Base-by-base conservation (phyloP, 352 stramenopile genomes). In the Phytophthora foliorum region DNA sequence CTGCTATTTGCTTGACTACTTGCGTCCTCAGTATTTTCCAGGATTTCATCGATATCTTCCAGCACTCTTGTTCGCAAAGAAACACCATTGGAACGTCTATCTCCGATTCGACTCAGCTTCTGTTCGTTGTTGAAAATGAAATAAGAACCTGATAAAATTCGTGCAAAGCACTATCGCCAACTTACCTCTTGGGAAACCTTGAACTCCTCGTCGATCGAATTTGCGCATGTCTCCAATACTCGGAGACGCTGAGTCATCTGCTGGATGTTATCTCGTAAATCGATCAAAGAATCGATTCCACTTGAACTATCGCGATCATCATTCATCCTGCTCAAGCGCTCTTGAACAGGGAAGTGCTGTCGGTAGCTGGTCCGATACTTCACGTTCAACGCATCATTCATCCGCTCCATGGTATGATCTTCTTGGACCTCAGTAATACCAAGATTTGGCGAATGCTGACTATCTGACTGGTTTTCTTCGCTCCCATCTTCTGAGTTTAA, bases 151-250 rank as follows among this genome's bases (percentile, higher is more conserved):
- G 42, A 16, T 13, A 29, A 46, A 49, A 49, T 27, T 3, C 5
- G 19, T 29, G 19, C 8, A 9, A 29, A n/a, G 42, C 19, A 49
- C 5, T 14, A 19, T 11, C 4, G 11, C 24, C 42, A 63, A 72
- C 69, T 52, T 70, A 84, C 75, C 55, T 84, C 71, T 44, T 84
- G 74, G 0, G 80, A 81, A 27, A 65, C 49, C 51, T 82, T 86
- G 16, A 90, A 92, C 16, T 90, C 78, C 1, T 89, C 67, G 31
- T 90, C 81, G 9, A 92, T 88, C 17, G 77, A 71, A 32, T 81
- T 67, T 1, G 84, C 84, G 41, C 67, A 82, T 13, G 58, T 74
- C 45, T 92, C 81, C 27, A 92, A 75, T 22, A 72, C 75, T 16
- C 46, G 38, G 22, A 91, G 63, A 10, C 81, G 82, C n/a, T 70